A percentile compares a stretch with the other conserved stretches of the same genome.
phyloP scores from a whole-genome alignment of 495 filamentous ascomycete species.

The Podospora australis region DNA sequence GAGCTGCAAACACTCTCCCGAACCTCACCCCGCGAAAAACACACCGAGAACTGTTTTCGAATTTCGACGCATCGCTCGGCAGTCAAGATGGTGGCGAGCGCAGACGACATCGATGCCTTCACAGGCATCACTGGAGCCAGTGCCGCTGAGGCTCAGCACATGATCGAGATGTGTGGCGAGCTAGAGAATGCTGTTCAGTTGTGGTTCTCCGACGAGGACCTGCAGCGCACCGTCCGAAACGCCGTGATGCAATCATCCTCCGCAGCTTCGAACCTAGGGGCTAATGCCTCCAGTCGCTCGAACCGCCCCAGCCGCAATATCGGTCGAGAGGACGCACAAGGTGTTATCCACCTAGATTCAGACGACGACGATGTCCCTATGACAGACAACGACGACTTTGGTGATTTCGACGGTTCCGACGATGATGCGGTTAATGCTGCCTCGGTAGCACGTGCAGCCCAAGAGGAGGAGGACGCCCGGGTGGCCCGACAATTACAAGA shows the following conservation, averaged over 20 bases:
- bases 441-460: slow-evolving; percentile 35
- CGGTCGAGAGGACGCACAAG: slow-evolving; percentile 48
- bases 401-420: slow-evolving; percentile 18
- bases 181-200: slow-evolving; percentile 81
- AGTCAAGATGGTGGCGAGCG: slow-evolving; percentile 58
- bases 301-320: slow-evolving; percentile 19
- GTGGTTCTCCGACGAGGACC: slow-evolving; percentile 77
- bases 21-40: too few species aligned
- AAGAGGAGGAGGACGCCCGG: slow-evolving; percentile 82
- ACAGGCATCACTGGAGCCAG: slow-evolving; percentile 58
- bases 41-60: too few species aligned
- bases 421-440: slow-evolving; percentile 28
- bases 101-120: slow-evolving; percentile 49
- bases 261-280: too few species aligned
- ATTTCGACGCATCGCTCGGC: not conserved
- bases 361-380: slow-evolving; percentile 54
- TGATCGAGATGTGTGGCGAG: slow-evolving; percentile 76
- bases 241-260: slow-evolving; percentile 24
- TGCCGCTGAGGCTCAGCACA: slow-evolving; percentile 62
- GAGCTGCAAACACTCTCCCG: too few species aligned
- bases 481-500: slow-evolving; percentile 89
- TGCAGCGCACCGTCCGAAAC: slow-evolving; percentile 42
- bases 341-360: slow-evolving; percentile 66
- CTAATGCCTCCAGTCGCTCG: slow-evolving; percentile 17
- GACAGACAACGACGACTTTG: slow-evolving; percentile 49